Evolutionary conservation across 306 rosid species (phyloP).

Genomic region (Gynostemma pentaphyllum): DNA sequence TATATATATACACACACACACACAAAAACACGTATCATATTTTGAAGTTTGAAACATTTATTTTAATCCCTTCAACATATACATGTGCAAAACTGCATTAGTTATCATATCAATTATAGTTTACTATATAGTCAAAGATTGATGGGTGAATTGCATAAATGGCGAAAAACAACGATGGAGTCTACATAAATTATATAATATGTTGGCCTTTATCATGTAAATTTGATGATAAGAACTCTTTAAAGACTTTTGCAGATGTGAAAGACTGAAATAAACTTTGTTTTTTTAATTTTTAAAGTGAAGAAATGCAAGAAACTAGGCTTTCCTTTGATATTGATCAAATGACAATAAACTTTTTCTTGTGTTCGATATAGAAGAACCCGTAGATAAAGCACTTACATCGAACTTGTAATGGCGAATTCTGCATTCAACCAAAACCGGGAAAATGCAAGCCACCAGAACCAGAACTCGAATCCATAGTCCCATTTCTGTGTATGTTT

Average conservation of each 20-base stretch:
- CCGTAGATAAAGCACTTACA: slow-evolving; percentile 32
- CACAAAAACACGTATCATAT: too few species aligned
- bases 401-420: slow-evolving; percentile 64
- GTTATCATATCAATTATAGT: too few species aligned
- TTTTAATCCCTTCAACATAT: too few species aligned
- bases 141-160: not conserved
- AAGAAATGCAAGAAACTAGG: not conserved
- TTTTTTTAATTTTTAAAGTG: not conserved
- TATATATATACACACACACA: too few species aligned
- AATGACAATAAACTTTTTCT: not conserved
- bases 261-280: not conserved
- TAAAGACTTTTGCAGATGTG: not conserved
- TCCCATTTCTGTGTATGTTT: slow-evolving; percentile 29
- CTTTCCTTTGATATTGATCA: not conserved
- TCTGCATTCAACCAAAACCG: slow-evolving; percentile 60
- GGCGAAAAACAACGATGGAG: not conserved
- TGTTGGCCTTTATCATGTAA: not conserved
- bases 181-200: not conserved
- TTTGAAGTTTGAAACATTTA: not conserved
- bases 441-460: slow-evolving; percentile 46
- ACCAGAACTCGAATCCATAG: slow-evolving; percentile 32
- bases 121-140: not conserved
- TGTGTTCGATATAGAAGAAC: not conserved
- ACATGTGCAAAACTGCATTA: too few species aligned
- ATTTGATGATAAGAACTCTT: not conserved